These are phyloP conservation scores for Powellomyces hirtus DNA, from an alignment of 192 early-diverging fungal genomes.

Conservation along the genomic window DNA sequence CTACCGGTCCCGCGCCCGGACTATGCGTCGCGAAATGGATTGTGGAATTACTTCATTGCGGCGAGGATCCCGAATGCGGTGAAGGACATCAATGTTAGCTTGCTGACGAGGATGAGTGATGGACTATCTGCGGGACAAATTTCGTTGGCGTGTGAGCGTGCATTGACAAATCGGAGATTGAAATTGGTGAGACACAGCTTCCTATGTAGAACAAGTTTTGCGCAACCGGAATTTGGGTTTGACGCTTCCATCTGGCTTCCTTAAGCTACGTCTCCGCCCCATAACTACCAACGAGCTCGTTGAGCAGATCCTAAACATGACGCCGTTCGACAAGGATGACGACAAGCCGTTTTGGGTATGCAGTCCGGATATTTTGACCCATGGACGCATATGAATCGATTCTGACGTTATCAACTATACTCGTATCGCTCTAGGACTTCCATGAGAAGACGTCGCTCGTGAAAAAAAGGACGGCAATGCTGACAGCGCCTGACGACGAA, in stretches of 20 bases:
- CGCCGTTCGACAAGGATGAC: constrained; percentile 43
- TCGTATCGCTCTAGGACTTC: constrained; percentile 45
- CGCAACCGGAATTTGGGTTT: too few relatives aligned
- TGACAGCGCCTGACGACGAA: constrained; percentile 44
- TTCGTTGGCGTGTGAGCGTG: constrained; percentile 36
- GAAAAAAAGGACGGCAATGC: constrained; percentile 42
- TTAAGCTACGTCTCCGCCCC: constrained; percentile 38
- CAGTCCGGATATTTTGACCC: background rate
- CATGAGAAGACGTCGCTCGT: constrained; percentile 49
- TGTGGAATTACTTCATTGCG: constrained; percentile 47
- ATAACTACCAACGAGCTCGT: constrained; percentile 51
- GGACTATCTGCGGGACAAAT: constrained; percentile 47
- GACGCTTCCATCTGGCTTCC: too few relatives aligned
- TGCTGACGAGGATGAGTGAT: constrained; percentile 48
- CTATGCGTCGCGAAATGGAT: constrained; percentile 37
- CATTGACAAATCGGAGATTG: constrained; percentile 45
- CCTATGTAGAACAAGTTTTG: background rate
- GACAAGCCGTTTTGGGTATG: constrained; percentile 48
- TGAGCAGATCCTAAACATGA: constrained; percentile 48
- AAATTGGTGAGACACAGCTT: constrained; percentile 30
- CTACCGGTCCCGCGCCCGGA: constrained; percentile 47
- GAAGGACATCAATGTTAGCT: constrained; percentile 40
- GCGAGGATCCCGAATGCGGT: constrained; percentile 16
- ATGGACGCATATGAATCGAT: background rate
- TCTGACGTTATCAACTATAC: background rate